Conservation (phyloP, 257 asterid species). For the Ocimum tenuiflorum region DNA sequence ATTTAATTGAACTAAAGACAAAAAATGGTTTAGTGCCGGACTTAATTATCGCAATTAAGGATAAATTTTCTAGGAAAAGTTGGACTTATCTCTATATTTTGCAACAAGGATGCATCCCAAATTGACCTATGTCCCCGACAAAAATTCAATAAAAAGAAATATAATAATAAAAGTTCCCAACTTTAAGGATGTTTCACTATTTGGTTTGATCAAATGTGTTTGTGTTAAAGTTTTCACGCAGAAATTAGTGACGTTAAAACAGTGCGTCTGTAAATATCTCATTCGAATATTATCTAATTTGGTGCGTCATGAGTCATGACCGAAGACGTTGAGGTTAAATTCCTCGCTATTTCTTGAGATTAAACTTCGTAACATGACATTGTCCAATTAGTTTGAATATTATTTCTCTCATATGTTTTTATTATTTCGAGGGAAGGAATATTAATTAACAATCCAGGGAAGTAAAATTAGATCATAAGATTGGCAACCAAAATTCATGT, state of each 20-base stretch:
- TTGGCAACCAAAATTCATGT: too few relatives aligned
- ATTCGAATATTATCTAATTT: not conserved
- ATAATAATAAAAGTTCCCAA: conserved; percentile 14
- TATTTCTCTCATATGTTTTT: too few relatives aligned
- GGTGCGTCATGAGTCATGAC: too few relatives aligned
- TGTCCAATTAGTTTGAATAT: too few relatives aligned
- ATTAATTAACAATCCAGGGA: too few relatives aligned
- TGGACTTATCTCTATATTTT: conserved; percentile 3
- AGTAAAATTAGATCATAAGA: too few relatives aligned
- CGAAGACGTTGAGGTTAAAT: too few relatives aligned
- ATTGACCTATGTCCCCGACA: not conserved
- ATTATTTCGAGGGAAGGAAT: too few relatives aligned
- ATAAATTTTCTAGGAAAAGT: not conserved
- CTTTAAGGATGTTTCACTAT: conserved; percentile 13
- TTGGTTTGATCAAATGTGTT: not conserved
- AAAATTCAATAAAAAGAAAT: not conserved
- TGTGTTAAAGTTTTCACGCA: not conserved
- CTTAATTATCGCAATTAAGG: not conserved
- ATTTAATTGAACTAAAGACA: not conserved
- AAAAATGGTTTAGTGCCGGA: not conserved
- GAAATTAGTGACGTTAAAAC: not conserved
- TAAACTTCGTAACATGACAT: too few relatives aligned
- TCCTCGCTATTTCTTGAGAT: too few relatives aligned
- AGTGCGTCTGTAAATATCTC: not conserved
- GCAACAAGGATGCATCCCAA: not conserved